Base-by-base conservation (phyloP, 1,139 yeast genomes). In the Yamadazyma siamensis region DNA sequence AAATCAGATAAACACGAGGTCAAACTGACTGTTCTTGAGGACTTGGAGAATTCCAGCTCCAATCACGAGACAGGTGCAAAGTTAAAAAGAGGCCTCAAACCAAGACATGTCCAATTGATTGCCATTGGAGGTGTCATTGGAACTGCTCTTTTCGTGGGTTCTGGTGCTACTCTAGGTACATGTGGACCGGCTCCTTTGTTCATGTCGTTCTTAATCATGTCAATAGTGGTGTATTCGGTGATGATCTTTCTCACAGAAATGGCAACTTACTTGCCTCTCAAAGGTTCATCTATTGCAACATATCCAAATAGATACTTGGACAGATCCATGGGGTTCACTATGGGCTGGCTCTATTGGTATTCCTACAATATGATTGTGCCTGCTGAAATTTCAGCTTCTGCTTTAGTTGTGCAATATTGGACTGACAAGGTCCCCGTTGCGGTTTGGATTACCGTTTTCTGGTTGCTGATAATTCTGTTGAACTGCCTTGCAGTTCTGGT, bases 211-310 rank as follows among this genome's bases (percentile, higher is more conserved):
- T 29, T 66, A 13, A 53, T 76, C 32, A 64, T 77, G 65, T 65
- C 79, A 15, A 46, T 65, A 14, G 65, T 76, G 31, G 71, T 77
- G 25, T 77, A 66, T 59, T 60, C 67, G 19, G 73, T 77, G 27
- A 74, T 76, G 76, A 75, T 74, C 41, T 63, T 65, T 52, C 54
- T 78, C 36, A 81, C 76, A 14, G 86, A 77, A 48, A 76, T 78
- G 80, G 74, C 77, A 11, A 65, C 77, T 6, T 76, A 65, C 40
- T 57, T 76, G 29, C 85, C 85, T 0, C 40, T 62, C 18, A 66
- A 69, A 3, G 75, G 75, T 41, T 59, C 61, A 47, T 69, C 69
- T 17, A 59, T 70, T 15, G 65, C 59, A 32, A 47, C 64, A 14
- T 65, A 58, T 34, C 63, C 62, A 23, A 59, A 50, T 29, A 64